phyloP scores from a whole-genome alignment of 2,329 filamentous ascomycete species.

The Polytolypa hystricis region DNA sequence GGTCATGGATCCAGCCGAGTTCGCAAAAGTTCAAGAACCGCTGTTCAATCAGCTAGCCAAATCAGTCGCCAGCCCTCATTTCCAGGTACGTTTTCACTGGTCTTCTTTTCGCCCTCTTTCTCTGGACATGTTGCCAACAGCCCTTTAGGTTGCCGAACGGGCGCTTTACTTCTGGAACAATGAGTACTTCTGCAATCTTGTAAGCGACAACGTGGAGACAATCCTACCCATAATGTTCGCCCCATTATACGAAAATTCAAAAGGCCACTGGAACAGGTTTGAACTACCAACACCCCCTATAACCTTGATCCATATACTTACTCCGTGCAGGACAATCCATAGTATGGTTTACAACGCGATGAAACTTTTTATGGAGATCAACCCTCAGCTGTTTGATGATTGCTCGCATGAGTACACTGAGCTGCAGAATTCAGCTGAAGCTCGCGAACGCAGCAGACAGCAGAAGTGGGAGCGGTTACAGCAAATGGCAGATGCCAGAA shows the following conservation, averaged over 20 bases:
- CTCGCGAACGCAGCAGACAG: slow-evolving; percentile 69
- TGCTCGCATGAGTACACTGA: slow-evolving; percentile 98
- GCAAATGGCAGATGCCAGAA: slow-evolving; percentile 64
- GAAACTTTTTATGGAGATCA: slow-evolving; percentile 99
- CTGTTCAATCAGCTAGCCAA: slow-evolving; percentile 96
- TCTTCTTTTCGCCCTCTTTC: background rate
- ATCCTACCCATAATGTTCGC: slow-evolving; percentile 99
- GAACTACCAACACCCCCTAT: too few relatives aligned
- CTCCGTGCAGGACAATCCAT: slow-evolving; percentile 74
- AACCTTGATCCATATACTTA: too few relatives aligned
- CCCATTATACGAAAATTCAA: slow-evolving; percentile 95
- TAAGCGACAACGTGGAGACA: slow-evolving; percentile 97
- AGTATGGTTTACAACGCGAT: slow-evolving; percentile 99
- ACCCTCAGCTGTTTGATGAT: slow-evolving; percentile 94
- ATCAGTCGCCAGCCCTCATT: slow-evolving; percentile 95
- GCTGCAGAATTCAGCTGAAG: slow-evolving; percentile 82
- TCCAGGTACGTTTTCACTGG: slow-evolving; percentile 50
- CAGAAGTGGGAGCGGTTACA: slow-evolving; percentile 81
- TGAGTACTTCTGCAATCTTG: slow-evolving; percentile 98
- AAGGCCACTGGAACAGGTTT: slow-evolving; percentile 97
- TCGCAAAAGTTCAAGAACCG: slow-evolving; percentile 96
- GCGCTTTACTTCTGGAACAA: slow-evolving; percentile 99
- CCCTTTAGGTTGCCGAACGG: slow-evolving; percentile 69
- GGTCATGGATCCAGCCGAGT: slow-evolving; percentile 97
- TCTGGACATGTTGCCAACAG: slow-evolving; percentile 11